Conservation (phyloP, 2,329 filamentous ascomycete genomes). For the Trichoderma pleuroti region DNA sequence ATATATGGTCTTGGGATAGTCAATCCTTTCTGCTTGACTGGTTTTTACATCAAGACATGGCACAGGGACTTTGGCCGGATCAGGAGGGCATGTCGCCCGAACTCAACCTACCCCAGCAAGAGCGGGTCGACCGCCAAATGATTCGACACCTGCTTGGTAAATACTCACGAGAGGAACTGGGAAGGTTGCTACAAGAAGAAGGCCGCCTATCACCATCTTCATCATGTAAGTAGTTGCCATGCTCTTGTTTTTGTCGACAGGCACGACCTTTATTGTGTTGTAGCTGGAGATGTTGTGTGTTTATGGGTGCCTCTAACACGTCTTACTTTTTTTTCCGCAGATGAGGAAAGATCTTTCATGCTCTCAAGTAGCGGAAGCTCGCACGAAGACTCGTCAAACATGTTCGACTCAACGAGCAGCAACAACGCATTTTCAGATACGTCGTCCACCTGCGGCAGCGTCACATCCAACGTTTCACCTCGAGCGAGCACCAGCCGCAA, state of each 20-base stretch:
- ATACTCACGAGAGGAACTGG: slow-evolving; percentile 34
- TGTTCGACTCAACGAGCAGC: slow-evolving; percentile 36
- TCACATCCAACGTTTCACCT: slow-evolving; percentile 40
- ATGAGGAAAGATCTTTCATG: slow-evolving; percentile 34
- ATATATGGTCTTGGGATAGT: background rate
- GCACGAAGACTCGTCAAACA: slow-evolving; percentile 34
- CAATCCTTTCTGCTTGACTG: background rate
- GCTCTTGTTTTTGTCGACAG: background rate
- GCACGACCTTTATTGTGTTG: background rate
- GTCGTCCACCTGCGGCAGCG: slow-evolving; percentile 38
- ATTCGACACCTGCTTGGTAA: slow-evolving; percentile 35
- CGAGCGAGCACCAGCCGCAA: slow-evolving; percentile 35
- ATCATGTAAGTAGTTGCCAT: slow-evolving; percentile 29
- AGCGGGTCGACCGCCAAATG: slow-evolving; percentile 35
- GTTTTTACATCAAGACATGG: slow-evolving; percentile 24
- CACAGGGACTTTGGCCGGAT: slow-evolving; percentile 33
- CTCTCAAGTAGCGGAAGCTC: slow-evolving; percentile 31
- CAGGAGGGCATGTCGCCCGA: slow-evolving; percentile 31
- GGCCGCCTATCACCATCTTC: slow-evolving; percentile 25
- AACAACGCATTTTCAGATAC: slow-evolving; percentile 39
- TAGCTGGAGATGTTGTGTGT: background rate
- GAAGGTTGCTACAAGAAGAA: slow-evolving; percentile 35
- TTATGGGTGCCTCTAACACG: background rate
- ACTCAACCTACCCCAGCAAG: slow-evolving; percentile 25
- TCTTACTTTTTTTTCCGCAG: slow-evolving; percentile 16